Conservation (phyloP, 2,329 filamentous ascomycete genomes). For the Macroventuria anomochaeta region DNA sequence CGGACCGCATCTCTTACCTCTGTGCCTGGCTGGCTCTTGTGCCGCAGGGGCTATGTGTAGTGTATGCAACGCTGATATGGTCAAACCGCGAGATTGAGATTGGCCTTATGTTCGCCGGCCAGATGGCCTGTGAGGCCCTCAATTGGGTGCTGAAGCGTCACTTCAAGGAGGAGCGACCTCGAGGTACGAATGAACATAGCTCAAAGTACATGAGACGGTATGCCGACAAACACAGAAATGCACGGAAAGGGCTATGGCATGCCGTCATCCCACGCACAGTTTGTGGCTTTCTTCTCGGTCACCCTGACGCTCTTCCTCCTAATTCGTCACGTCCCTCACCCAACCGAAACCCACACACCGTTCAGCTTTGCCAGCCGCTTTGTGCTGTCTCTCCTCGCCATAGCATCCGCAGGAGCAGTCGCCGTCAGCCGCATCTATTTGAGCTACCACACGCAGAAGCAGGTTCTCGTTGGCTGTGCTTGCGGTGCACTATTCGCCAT, state of each 20-base stretch:
- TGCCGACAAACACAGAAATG: conserved; percentile 58
- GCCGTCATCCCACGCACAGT: conserved; percentile 95
- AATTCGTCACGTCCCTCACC: conserved; percentile 67
- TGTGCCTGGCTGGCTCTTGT: conserved; percentile 95
- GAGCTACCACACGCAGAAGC: conserved; percentile 86
- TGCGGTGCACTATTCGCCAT: conserved; percentile 75
- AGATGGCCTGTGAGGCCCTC: conserved; percentile 87
- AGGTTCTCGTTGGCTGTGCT: conserved; percentile 80
- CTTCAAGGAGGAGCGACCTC: conserved; percentile 90
- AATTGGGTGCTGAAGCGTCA: conserved; percentile 90
- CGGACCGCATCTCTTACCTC: conserved; percentile 81
- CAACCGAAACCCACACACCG: conserved; percentile 59
- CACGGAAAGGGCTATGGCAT: conserved; percentile 96
- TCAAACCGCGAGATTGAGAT: conserved; percentile 91
- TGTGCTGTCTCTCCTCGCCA: conserved; percentile 54
- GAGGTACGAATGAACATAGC: conserved; percentile 61
- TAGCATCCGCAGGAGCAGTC: conserved; percentile 58
- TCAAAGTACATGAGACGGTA: not conserved
- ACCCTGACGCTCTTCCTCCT: conserved; percentile 85
- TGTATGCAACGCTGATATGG: conserved; percentile 90
- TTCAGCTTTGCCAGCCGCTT: conserved; percentile 68
- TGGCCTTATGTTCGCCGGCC: conserved; percentile 85
- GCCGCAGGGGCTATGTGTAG: conserved; percentile 87
- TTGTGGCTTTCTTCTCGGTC: conserved; percentile 88
- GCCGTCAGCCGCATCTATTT: conserved; percentile 87